phyloP scores from a whole-genome alignment of 225 moss, liverwort and hornwort genomes.

The Pseudisothecium myosuroides region DNA sequence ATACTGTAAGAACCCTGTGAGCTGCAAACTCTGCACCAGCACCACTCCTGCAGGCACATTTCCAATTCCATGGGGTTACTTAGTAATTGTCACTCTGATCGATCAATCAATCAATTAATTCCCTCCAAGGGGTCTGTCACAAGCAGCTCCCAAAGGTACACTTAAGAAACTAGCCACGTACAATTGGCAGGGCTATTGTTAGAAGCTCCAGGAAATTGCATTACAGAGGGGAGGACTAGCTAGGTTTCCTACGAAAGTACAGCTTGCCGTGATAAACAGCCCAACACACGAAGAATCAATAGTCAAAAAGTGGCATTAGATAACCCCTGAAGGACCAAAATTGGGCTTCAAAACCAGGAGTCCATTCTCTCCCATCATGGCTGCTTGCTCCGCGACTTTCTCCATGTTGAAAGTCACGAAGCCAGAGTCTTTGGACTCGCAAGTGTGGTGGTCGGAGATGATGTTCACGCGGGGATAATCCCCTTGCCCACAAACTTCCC shows the following conservation, averaged over 20 bases:
- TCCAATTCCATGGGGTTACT: not conserved
- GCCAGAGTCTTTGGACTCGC: slow-evolving; percentile 55
- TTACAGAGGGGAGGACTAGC: not conserved
- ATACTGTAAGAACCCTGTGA: slow-evolving; percentile 71
- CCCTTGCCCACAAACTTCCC: slow-evolving; percentile 34
- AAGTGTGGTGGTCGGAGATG: slow-evolving; percentile 20
- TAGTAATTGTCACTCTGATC: not conserved
- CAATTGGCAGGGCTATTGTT: too few relatives aligned
- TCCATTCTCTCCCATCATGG: slow-evolving; percentile 35
- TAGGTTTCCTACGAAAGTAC: not conserved
- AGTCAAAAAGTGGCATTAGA: not conserved
- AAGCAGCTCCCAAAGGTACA: not conserved
- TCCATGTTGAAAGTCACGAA: slow-evolving; percentile 51
- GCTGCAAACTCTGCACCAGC: slow-evolving; percentile 66
- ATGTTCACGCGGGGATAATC: slow-evolving; percentile 26
- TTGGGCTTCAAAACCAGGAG: slow-evolving; percentile 6
- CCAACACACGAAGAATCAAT: not conserved
- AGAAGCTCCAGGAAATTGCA: not conserved
- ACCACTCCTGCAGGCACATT: slow-evolving; percentile 44
- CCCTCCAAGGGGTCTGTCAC: not conserved
- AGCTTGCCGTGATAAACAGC: slow-evolving; percentile 17
- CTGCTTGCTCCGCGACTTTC: slow-evolving; percentile 39
- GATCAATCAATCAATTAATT: not conserved
- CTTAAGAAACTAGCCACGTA: too few relatives aligned
- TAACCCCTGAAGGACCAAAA: not conserved